Evolutionary conservation across 208 protist genomes (phyloP).

Genomic region (Trypanosoma caninum): DNA sequence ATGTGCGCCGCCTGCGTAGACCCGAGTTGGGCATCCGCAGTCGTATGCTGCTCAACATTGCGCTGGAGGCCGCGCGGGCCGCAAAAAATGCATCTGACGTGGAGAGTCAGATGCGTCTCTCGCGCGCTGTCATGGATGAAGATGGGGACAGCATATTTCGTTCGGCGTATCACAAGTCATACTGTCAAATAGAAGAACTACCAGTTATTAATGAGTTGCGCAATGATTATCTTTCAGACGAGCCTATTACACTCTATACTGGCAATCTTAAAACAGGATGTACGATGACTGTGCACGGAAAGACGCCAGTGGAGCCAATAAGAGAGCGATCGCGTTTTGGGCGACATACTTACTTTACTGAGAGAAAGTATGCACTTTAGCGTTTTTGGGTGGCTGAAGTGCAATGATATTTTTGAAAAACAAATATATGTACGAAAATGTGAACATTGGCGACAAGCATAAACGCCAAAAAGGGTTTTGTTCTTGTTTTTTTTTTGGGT

Average conservation of each 20-base stretch:
- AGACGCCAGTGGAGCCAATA: slow-evolving; percentile 64
- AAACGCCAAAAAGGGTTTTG: no score
- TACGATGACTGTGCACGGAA: slow-evolving; percentile 85
- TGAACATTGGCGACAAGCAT: not conserved
- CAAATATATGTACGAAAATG: not conserved
- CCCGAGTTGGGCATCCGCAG: slow-evolving; percentile 68
- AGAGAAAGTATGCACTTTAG: slow-evolving; percentile 71
- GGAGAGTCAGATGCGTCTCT: slow-evolving; percentile 15
- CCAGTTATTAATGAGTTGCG: slow-evolving; percentile 52
- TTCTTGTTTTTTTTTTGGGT: no score
- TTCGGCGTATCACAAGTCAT: slow-evolving; percentile 21
- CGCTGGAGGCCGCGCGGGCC: slow-evolving; percentile 41
- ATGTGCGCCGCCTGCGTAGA: slow-evolving; percentile 45
- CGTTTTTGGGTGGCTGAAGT: not conserved
- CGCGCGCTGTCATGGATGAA: not conserved
- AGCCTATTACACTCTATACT: slow-evolving; percentile 84
- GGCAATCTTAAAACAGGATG: slow-evolving; percentile 74
- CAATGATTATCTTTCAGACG: slow-evolving; percentile 70
- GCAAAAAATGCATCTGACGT: slow-evolving; percentile 29
- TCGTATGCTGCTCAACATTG: slow-evolving; percentile 54
- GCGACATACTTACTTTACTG: slow-evolving; percentile 82
- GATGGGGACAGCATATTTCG: slow-evolving; percentile 20
- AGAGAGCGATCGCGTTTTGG: slow-evolving; percentile 50
- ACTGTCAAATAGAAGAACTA: slow-evolving; percentile 40
- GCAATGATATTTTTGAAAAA: not conserved